Evolutionary conservation across 202 grass and related monocot genomes (phyloP), one percentile per base, ranked within the genome.

Genomic region (Eragrostis tef): DNA sequence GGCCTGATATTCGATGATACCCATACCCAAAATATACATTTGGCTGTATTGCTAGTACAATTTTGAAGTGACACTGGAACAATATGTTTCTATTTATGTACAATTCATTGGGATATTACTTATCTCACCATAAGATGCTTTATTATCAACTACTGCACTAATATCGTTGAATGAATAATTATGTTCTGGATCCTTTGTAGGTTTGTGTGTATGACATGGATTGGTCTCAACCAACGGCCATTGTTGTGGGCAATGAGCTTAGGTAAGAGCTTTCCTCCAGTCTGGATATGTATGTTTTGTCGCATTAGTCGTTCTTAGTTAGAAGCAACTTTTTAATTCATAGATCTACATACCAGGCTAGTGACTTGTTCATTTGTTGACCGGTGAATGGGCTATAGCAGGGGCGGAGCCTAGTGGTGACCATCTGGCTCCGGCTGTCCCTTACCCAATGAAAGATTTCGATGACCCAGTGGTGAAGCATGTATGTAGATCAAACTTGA

Each of bases 171-270:
- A 62, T 36, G 50, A 34, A 78, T 78, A 71, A 81, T 73, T 85
- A 67, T 88, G 11, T 54, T 61, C 7, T 60, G 9, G 49, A 62
- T 73, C 64, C 44, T 74, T 81, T 78, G 48, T 90, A 98, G 95
- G 90, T 91, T 80, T 98, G 85, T 75, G 85, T 93, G 7, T 98
- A 98, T 86, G 95, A 94, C 57, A 91, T 98, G 86, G 95, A 98
- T 98, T 94, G 95, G 95, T 94, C 95, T 58, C 85, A 87, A 67
- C 95, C 92, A 15, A 94, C 88, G 3, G 92, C 95, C 63, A 91
- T 98, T 83, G 92, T 98, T 88, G 95, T 98, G 70, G 95, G 95
- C 77, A 98, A 98, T 84, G 95, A 98, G 66, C 61, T 81, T 80
- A 93, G 77, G 95, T 98, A 84, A 59, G 89, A 45, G 22, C 15